These are phyloP conservation scores for Gyrodon lividus DNA, from an alignment of 768 basidiomycete genomes.

Conservation along the genomic window DNA sequence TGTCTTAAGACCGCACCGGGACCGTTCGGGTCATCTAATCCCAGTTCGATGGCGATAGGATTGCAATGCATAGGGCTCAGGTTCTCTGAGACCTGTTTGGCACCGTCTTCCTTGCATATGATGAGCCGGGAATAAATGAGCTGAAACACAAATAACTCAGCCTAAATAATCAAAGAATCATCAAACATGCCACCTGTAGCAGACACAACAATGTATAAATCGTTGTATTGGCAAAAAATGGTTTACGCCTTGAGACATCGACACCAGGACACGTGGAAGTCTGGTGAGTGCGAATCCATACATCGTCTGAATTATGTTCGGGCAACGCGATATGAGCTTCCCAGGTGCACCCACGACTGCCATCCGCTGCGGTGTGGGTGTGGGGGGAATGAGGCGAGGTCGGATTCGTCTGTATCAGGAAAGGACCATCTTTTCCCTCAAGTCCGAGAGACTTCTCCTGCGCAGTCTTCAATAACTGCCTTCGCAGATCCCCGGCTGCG, in stretches of 20 bases:
- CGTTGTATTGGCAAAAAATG: conserved; percentile 90
- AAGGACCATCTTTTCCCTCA: conserved; percentile 32
- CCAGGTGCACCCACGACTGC: background rate
- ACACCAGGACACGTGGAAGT: conserved; percentile 21
- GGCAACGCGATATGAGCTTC: background rate
- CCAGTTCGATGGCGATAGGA: conserved; percentile 78
- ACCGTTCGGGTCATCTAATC: conserved; percentile 82
- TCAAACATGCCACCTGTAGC: conserved; percentile 60
- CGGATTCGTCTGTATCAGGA: conserved; percentile 14
- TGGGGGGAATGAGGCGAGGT: conserved; percentile 8
- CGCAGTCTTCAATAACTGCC: conserved; percentile 74
- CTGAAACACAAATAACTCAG: conserved; percentile 41
- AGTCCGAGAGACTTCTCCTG: conserved; percentile 51
- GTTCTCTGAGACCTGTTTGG: conserved; percentile 63
- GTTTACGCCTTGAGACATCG: conserved; percentile 42
- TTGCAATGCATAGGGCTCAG: conserved; percentile 71
- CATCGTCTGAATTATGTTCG: conserved; percentile 37
- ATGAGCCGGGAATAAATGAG: conserved; percentile 84
- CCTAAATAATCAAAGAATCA: conserved; percentile 4
- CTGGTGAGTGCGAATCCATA: conserved; percentile 54
- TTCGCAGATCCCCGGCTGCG: conserved; percentile 68
- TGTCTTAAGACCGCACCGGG: conserved; percentile 63
- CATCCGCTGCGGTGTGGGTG: conserved; percentile 6
- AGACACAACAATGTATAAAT: conserved; percentile 89
- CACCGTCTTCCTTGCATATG: conserved; percentile 81